These are phyloP conservation scores for Posidonia oceanica DNA, from an alignment of 116 monocot species.

Conservation along the genomic window DNA sequence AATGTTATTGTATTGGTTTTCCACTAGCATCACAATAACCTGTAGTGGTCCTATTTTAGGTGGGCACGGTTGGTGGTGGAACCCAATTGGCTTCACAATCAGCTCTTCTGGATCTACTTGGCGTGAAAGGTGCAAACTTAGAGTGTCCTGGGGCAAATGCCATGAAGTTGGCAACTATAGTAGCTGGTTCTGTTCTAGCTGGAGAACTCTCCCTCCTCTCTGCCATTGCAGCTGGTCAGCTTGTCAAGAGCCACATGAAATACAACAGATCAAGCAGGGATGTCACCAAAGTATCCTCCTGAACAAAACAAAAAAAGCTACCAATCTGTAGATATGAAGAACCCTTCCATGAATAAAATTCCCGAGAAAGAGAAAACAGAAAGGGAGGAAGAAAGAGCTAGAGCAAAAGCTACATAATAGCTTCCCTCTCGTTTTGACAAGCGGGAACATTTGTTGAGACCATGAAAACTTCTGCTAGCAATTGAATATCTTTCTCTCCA, in stretches of 20 bases:
- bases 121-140: conserved; percentile 74
- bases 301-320: not conserved
- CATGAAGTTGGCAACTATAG: conserved; percentile 60
- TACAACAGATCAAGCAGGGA: conserved; percentile 87
- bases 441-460: not conserved
- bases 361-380: not conserved
- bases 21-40: not conserved
- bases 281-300: conserved; percentile 30
- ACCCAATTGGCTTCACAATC: conserved; percentile 85
- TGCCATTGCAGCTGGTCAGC: conserved; percentile 91
- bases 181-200: conserved; percentile 82
- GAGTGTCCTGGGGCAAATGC: conserved; percentile 79
- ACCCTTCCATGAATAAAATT: conserved; percentile 4
- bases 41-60: conserved; percentile 27
- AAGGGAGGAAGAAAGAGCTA: not conserved
- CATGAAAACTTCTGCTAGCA: not conserved
- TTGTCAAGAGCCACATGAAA: conserved; percentile 96
- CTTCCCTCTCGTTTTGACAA: not conserved
- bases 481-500: not conserved
- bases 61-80: conserved; percentile 93
- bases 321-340: conserved; percentile 1
- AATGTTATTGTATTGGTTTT: too few relatives aligned
- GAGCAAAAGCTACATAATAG: not conserved
- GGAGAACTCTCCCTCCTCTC: conserved; percentile 96
- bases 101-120: conserved; percentile 80